A percentile compares a stretch with the other conserved stretches of the same genome.
Conservation (phyloP, 768 basidiomycete species). For the Rhodotorula diobovata region DNA sequence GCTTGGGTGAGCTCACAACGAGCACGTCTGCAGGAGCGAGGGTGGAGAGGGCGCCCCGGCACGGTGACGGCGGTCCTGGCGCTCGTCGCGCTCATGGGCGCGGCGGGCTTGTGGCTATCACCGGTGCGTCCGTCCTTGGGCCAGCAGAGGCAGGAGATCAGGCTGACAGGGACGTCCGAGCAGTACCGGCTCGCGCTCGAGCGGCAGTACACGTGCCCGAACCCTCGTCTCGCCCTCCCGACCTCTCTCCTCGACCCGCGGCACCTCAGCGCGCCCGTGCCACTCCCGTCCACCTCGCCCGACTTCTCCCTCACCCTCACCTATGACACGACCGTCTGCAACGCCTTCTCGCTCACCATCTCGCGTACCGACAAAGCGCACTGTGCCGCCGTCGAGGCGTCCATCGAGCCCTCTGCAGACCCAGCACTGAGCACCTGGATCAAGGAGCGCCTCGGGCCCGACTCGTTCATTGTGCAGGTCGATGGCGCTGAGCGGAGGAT, state of each 20-base stretch:
- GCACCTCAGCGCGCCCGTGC: background rate
- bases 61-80: background rate
- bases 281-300: background rate
- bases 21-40: background rate
- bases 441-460: slow-evolving; percentile 10
- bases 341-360: slow-evolving; percentile 19
- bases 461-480: slow-evolving; percentile 20
- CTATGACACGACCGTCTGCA: slow-evolving; percentile 19
- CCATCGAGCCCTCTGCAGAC: background rate
- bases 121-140: background rate
- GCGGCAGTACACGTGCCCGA: background rate
- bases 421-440: slow-evolving; percentile 2
- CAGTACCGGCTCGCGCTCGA: background rate
- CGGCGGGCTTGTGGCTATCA: background rate
- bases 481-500: slow-evolving; percentile 26
- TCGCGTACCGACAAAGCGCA: background rate
- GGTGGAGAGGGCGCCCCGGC: too few species aligned
- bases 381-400: background rate
- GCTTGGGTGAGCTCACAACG: background rate
- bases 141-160: too few species aligned
- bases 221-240: background rate
- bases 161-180: background rate
- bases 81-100: background rate
- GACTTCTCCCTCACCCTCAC: slow-evolving; percentile 20
- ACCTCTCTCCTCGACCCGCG: background rate